A percentile compares a stretch with the other conserved stretches of the same genome.
Evolutionary conservation across 495 filamentous ascomycete species (phyloP).

Genomic region (Aspergillus avenaceus): DNA sequence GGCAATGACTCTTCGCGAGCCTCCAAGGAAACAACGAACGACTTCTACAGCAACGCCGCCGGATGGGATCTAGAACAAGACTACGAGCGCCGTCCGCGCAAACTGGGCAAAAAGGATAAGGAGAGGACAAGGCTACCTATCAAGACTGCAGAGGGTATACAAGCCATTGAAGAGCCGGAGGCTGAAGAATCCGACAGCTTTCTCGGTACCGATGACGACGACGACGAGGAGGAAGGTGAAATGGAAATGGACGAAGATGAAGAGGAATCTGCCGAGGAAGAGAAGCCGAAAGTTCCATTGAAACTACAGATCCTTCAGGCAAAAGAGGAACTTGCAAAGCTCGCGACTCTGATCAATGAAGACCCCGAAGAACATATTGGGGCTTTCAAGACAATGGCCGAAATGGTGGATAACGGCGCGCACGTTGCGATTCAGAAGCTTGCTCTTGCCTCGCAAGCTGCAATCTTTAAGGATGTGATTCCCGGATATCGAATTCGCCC

Average conservation of each 20-base stretch:
- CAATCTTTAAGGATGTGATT: slow-evolving; percentile 94
- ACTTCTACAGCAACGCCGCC: slow-evolving; percentile 40
- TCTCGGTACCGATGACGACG: slow-evolving; percentile 45
- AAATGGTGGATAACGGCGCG: slow-evolving; percentile 57
- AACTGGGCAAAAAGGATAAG: slow-evolving; percentile 64
- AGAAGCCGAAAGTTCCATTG: slow-evolving; percentile 60
- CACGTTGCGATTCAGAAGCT: slow-evolving; percentile 77
- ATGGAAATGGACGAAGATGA: slow-evolving; percentile 37
- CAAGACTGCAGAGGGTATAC: slow-evolving; percentile 72
- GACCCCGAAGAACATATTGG: slow-evolving; percentile 86
- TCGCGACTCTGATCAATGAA: slow-evolving; percentile 80
- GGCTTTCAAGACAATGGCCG: slow-evolving; percentile 69
- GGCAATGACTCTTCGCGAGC: slow-evolving; percentile 31
- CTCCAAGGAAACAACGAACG: slow-evolving; percentile 19
- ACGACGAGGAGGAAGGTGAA: slow-evolving; percentile 20
- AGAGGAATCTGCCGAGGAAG: slow-evolving; percentile 49
- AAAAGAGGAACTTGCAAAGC: slow-evolving; percentile 86
- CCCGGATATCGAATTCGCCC: slow-evolving; percentile 93
- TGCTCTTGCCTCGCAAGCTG: slow-evolving; percentile 75
- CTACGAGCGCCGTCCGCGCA: slow-evolving; percentile 78
- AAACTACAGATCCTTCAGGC: slow-evolving; percentile 77
- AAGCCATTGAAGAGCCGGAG: slow-evolving; percentile 49
- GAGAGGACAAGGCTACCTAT: slow-evolving; percentile 76
- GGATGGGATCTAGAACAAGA: slow-evolving; percentile 88
- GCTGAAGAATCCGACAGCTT: slow-evolving; percentile 49